Conservation (phyloP, 2,329 filamentous ascomycete species). For the Pestalotiopsis fici region DNA sequence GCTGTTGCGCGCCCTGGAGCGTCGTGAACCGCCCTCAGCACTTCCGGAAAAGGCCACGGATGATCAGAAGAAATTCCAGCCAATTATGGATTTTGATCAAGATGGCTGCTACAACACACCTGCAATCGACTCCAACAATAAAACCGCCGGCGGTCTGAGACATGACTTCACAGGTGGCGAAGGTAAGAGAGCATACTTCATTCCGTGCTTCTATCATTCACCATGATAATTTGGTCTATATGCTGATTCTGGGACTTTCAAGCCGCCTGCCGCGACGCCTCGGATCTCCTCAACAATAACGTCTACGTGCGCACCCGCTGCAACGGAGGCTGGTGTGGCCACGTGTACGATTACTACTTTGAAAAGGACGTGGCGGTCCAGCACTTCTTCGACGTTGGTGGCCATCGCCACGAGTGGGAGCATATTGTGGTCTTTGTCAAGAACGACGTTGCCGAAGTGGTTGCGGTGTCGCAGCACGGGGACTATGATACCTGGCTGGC, state of each 20-base stretch:
- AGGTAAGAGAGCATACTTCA: too few relatives aligned
- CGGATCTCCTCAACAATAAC: conserved; percentile 38
- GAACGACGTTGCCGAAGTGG: too few relatives aligned
- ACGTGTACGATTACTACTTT: conserved; percentile 48
- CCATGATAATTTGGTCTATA: too few relatives aligned
- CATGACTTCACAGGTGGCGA: too few relatives aligned
- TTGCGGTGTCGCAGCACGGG: too few relatives aligned
- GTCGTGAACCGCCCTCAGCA: background rate
- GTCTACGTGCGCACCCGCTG: conserved; percentile 43
- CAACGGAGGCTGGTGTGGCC: conserved; percentile 43
- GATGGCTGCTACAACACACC: conserved; percentile 41
- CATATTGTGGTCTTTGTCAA: conserved; percentile 30
- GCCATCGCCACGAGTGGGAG: conserved; percentile 40
- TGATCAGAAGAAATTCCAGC: conserved; percentile 14
- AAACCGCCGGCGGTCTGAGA: too few relatives aligned
- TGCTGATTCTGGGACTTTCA: too few relatives aligned
- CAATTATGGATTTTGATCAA: conserved; percentile 24
- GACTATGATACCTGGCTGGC: conserved; percentile 23
- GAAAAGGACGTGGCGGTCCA: conserved; percentile 40
- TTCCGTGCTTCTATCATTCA: too few relatives aligned
- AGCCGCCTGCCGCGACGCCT: conserved; percentile 31
- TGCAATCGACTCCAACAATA: too few relatives aligned
- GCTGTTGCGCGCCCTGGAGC: too few relatives aligned
- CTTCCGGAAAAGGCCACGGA: background rate
- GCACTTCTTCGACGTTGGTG: conserved; percentile 25